Conservation (phyloP, 2,329 filamentous ascomycete genomes). For the Phoma herbarum region DNA sequence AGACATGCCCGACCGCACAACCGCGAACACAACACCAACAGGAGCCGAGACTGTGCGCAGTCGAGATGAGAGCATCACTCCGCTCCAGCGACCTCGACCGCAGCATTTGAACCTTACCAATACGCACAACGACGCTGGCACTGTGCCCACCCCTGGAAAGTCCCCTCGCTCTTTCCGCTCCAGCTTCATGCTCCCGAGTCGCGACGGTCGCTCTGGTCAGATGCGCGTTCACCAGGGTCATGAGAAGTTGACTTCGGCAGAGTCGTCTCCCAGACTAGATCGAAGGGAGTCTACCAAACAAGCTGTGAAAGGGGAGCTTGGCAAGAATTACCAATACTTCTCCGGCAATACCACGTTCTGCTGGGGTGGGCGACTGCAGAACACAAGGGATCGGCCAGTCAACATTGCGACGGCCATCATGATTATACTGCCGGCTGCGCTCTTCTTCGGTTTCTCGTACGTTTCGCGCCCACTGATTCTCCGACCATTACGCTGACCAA, state of each 20-base stretch:
- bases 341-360: slow-evolving; percentile 93
- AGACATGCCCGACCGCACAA: slow-evolving; percentile 73
- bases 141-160: slow-evolving; percentile 68
- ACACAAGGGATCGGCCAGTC: slow-evolving; percentile 85
- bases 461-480: slow-evolving; percentile 35
- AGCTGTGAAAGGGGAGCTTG: slow-evolving; percentile 57
- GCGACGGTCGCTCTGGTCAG: slow-evolving; percentile 59
- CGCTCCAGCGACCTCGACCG: slow-evolving; percentile 69
- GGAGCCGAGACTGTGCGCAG: slow-evolving; percentile 67
- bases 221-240: slow-evolving; percentile 66
- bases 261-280: slow-evolving; percentile 74
- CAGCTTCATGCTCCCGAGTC: slow-evolving; percentile 72
- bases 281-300: slow-evolving; percentile 53
- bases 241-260: slow-evolving; percentile 83
- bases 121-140: slow-evolving; percentile 63
- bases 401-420: slow-evolving; percentile 86
- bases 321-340: slow-evolving; percentile 91
- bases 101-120: slow-evolving; percentile 68
- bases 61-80: slow-evolving; percentile 79
- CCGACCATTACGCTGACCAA: slow-evolving; percentile 24
- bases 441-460: slow-evolving; percentile 86
- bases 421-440: slow-evolving; percentile 76
- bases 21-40: slow-evolving; percentile 77
- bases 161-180: slow-evolving; percentile 81
- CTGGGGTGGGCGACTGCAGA: slow-evolving; percentile 84